Evolutionary conservation across 2,329 filamentous ascomycete species (phyloP).

Genomic region (Ophiosphaerella korrae): DNA sequence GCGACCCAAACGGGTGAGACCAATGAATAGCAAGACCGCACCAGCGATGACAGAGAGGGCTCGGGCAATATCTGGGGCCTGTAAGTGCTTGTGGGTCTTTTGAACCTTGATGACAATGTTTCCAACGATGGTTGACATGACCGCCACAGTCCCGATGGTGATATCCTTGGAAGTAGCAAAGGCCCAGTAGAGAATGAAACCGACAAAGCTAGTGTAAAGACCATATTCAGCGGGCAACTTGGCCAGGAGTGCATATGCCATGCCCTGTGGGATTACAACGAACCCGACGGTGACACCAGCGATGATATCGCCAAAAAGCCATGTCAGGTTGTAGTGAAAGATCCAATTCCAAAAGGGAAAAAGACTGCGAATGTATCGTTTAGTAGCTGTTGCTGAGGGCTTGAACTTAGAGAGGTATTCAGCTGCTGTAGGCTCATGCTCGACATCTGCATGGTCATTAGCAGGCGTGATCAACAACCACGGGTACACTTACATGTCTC

Average conservation of each 20-base stretch:
- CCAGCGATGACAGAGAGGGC: conserved; percentile 80
- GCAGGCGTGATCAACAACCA: background rate
- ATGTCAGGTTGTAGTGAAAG: conserved; percentile 82
- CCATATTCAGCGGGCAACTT: conserved; percentile 81
- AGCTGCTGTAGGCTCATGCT: conserved; percentile 73
- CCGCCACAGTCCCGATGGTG: conserved; percentile 96
- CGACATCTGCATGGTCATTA: conserved; percentile 70
- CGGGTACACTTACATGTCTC: conserved; percentile 29
- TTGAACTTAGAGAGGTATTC: conserved; percentile 73
- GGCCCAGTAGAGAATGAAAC: conserved; percentile 93
- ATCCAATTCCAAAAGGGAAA: conserved; percentile 96
- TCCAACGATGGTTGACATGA: conserved; percentile 90
- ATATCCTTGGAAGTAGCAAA: conserved; percentile 99
- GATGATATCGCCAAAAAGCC: conserved; percentile 86
- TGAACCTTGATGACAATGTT: conserved; percentile 71
- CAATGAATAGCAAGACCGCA: conserved; percentile 77
- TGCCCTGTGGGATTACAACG: conserved; percentile 92
- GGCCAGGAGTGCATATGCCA: conserved; percentile 91
- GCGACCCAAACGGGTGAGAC: conserved; percentile 80
- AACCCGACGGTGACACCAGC: conserved; percentile 78
- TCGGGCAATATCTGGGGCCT: conserved; percentile 68
- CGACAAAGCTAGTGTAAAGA: conserved; percentile 95
- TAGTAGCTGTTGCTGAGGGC: conserved; percentile 61
- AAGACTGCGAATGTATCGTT: conserved; percentile 69
- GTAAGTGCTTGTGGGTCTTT: conserved; percentile 53